Evolutionary conservation across 495 filamentous ascomycete species (phyloP).

Genomic region (Jackrogersella minutella): DNA sequence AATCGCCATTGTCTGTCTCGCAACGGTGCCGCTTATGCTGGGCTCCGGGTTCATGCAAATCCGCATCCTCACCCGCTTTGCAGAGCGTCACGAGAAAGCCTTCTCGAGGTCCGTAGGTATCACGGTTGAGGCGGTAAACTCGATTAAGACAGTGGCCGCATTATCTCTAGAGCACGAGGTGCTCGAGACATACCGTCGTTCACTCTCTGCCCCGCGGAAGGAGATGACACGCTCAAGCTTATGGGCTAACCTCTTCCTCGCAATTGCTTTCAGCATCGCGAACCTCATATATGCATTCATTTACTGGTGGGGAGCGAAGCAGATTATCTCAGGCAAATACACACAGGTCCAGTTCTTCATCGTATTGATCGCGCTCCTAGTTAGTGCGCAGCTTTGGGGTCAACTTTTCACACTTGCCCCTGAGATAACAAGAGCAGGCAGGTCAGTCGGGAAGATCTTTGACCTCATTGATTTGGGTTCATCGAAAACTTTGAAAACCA

Average conservation of each 20-base stretch:
- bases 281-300: conserved; percentile 69
- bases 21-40: conserved; percentile 62
- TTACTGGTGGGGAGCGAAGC: conserved; percentile 71
- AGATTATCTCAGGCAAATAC: conserved; percentile 64
- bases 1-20: conserved; percentile 63
- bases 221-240: conserved; percentile 58
- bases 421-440: conserved; percentile 64
- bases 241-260: conserved; percentile 61
- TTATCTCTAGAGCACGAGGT: conserved; percentile 57
- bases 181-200: conserved; percentile 55
- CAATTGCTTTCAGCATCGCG: conserved; percentile 61
- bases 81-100: conserved; percentile 66
- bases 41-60: conserved; percentile 65
- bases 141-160: conserved; percentile 64
- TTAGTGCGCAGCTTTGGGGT: conserved; percentile 68
- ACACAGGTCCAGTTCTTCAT: conserved; percentile 71
- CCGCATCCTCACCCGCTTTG: conserved; percentile 61
- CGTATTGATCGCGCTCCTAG: conserved; percentile 67
- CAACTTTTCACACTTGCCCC: conserved; percentile 72
- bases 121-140: conserved; percentile 59
- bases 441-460: conserved; percentile 57
- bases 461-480: conserved; percentile 57
- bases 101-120: conserved; percentile 61
- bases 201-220: conserved; percentile 55
- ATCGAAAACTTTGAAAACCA: conserved; percentile 34